Evolutionary conservation across 768 basidiomycete species (phyloP).

Genomic region (Pleurotus ostreatus): DNA sequence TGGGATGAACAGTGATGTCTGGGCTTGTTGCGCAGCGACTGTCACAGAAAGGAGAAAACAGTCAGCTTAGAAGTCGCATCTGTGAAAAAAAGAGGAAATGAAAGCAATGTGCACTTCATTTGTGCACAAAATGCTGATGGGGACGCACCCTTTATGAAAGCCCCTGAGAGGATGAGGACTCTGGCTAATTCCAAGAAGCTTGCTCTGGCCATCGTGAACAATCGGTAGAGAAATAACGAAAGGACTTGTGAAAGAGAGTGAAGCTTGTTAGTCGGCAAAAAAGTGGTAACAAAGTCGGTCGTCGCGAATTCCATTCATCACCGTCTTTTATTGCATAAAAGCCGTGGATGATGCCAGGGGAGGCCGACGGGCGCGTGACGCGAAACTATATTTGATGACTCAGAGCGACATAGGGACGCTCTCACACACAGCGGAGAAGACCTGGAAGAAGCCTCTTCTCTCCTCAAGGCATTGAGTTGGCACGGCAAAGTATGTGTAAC

Average conservation of each 20-base stretch:
- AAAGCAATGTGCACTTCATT: slow-evolving; percentile 4
- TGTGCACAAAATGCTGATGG: background rate
- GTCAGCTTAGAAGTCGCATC: slow-evolving; percentile 3
- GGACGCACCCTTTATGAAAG: slow-evolving; percentile 4
- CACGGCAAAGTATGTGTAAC: too few relatives aligned
- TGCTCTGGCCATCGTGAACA: background rate
- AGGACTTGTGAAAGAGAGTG: background rate
- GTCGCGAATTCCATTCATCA: too few relatives aligned
- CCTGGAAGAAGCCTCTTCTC: too few relatives aligned
- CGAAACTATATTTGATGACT: too few relatives aligned
- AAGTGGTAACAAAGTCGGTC: background rate
- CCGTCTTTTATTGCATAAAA: too few relatives aligned
- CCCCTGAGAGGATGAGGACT: background rate
- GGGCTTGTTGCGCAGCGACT: slow-evolving; percentile 20
- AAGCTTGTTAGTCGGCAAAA: background rate
- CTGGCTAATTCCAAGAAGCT: background rate
- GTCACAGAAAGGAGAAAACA: background rate
- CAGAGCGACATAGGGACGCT: too few relatives aligned
- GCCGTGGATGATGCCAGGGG: too few relatives aligned
- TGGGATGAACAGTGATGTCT: slow-evolving; percentile 41
- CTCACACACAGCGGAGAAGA: too few relatives aligned
- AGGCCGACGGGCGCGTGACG: too few relatives aligned
- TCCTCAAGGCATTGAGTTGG: too few relatives aligned
- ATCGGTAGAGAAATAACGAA: background rate
- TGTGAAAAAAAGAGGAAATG: slow-evolving; percentile 5